Evolutionary conservation across 371 early-diverging fungal species (phyloP).

Genomic region (Actinomortierella ambigua): DNA sequence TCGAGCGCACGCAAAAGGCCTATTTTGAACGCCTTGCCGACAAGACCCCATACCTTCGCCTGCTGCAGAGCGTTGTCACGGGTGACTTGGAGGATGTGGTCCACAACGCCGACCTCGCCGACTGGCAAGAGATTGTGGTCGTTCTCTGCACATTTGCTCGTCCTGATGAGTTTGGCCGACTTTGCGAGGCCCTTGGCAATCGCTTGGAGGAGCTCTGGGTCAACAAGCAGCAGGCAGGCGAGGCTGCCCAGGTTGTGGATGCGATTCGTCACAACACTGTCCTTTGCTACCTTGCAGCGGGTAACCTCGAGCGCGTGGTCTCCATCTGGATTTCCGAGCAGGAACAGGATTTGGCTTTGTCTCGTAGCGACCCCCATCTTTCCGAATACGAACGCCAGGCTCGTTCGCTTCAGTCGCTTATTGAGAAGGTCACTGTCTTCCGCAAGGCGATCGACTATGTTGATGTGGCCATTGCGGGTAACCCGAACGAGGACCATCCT

Average conservation of each 20-base stretch:
- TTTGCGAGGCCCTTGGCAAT: conserved; percentile 74
- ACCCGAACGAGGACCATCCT: conserved; percentile 46
- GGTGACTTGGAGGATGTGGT: conserved; percentile 86
- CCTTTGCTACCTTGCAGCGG: conserved; percentile 90
- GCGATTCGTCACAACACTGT: conserved; percentile 68
- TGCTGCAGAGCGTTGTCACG: conserved; percentile 81
- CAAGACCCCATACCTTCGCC: conserved; percentile 77
- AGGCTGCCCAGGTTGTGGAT: conserved; percentile 17
- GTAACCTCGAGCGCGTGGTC: conserved; percentile 85
- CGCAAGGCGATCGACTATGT: conserved; percentile 87
- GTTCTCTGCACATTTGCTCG: conserved; percentile 92
- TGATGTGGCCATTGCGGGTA: conserved; percentile 58
- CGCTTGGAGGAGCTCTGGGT: conserved; percentile 64
- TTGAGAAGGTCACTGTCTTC: conserved; percentile 93
- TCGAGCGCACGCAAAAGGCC: conserved; percentile 79
- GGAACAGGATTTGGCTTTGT: conserved; percentile 39
- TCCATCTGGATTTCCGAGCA: conserved; percentile 81
- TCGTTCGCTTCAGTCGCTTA: conserved; percentile 72
- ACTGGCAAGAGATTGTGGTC: conserved; percentile 92
- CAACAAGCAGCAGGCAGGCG: conserved; percentile 31
- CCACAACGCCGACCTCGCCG: conserved; percentile 72
- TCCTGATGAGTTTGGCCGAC: conserved; percentile 71
- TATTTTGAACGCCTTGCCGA: conserved; percentile 78
- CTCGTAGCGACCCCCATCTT: conserved; percentile 19
- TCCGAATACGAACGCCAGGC: conserved; percentile 56